Evolutionary conservation across 768 basidiomycete genomes (phyloP).

Genomic region (Leccinum ochraceum): DNA sequence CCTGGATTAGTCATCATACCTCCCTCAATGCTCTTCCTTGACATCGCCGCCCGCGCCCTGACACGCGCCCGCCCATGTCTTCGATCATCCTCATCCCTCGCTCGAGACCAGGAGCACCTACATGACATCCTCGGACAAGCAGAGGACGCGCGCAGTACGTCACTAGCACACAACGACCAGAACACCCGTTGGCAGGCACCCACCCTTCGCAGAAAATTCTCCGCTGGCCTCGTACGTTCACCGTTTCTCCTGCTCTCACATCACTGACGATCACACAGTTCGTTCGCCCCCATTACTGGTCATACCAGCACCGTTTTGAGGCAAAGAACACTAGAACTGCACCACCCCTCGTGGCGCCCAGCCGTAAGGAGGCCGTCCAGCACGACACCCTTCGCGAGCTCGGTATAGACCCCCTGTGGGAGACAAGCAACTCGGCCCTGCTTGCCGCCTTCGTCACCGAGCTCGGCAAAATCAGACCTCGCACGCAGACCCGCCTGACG

Average conservation of each 20-base stretch:
- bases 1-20: neutral
- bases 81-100: conserved; percentile 21
- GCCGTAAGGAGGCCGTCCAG: conserved; percentile 50
- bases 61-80: conserved; percentile 9
- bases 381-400: conserved; percentile 73
- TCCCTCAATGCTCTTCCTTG: conserved; percentile 15
- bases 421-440: conserved; percentile 60
- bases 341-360: conserved; percentile 54
- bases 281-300: conserved; percentile 47
- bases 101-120: conserved; percentile 25
- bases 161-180: conserved; percentile 7
- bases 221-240: conserved; percentile 22
- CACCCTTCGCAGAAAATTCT: conserved; percentile 31
- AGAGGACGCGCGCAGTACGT: conserved; percentile 20
- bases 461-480: conserved; percentile 80
- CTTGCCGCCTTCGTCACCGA: conserved; percentile 61
- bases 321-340: conserved; percentile 22
- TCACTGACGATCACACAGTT: conserved; percentile 36
- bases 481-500: conserved; percentile 71
- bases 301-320: conserved; percentile 38
- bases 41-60: conserved; percentile 15
- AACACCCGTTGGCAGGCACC: conserved; percentile 22
- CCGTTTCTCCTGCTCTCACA: neutral
- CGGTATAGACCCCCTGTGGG: conserved; percentile 70
- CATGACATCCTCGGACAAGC: conserved; percentile 28